Base-by-base conservation (phyloP, 2,329 filamentous ascomycete genomes). In the Colletotrichum lini region DNA sequence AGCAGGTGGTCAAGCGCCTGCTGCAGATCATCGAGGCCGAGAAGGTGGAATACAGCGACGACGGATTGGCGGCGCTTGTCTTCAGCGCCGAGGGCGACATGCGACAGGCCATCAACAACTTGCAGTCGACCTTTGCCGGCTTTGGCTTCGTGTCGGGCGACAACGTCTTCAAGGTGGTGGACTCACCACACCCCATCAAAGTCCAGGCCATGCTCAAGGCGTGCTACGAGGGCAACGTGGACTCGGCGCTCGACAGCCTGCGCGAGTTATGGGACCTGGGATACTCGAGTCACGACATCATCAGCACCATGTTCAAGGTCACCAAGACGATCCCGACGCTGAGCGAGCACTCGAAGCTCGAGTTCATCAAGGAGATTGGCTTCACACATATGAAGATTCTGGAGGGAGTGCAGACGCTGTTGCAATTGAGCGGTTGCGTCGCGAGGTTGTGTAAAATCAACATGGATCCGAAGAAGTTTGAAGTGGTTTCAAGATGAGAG, bases 301-400 rank as follows among this genome's bases (percentile, higher is more conserved):
- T 99, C 82, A 97, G 93, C 83, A 99, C 96, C 73, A 99, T 99
- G 96, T 98, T 99, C 87, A 92, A 93, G 78, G 96, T 99, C 72
- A 98, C 96, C 56, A 99, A 98, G 86, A 97, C 95, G 1, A 95
- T 98, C 71, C 93, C 94, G 2, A 94, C 93, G 1, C 85, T 99
- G 67, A 96, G 94, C 75, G 96, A 99, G 83, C 95, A 98, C 81
- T 91, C 95, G 18, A 98, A 98, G 85, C 86, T 99, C 73, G 96
- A 98, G 80, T 99, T 98, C 77, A 97, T 98, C 84, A 96, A 95
- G 84, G 96, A 98, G 84, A 99, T 99, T 82, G 96, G 96, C 64
- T 98, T 98, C 82, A 97, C 96, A 2, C 96, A 99, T 80, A 99
- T 99, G 96, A 95, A 97, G 81, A 96, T 99, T 67, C 85, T 99